Percentiles rank a stretch among this genome's conserved stretches.
Evolutionary conservation across 768 basidiomycete genomes (phyloP).

Genomic region (Suillus decipiens): DNA sequence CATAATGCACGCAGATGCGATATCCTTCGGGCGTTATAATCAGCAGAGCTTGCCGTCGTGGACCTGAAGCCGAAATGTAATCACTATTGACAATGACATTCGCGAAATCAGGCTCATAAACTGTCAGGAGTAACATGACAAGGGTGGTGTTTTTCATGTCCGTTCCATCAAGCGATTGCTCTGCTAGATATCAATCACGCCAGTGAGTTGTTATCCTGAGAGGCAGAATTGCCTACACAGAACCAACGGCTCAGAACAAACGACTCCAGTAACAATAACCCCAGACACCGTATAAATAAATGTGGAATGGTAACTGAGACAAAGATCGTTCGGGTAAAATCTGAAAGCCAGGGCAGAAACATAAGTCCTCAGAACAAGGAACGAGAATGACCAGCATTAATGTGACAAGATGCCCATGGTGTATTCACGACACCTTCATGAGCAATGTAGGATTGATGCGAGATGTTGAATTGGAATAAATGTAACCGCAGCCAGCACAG

Average conservation of each 20-base stretch:
- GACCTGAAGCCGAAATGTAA: no score
- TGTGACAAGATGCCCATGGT: background rate
- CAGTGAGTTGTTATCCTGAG: background rate
- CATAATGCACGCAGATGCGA: constrained; percentile 15
- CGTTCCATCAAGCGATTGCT: constrained; percentile 15
- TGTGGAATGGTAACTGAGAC: background rate
- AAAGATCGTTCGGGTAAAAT: background rate
- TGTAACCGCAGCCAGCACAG: background rate
- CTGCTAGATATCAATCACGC: background rate
- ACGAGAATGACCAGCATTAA: background rate
- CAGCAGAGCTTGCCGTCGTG: constrained; percentile 31
- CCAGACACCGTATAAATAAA: no score
- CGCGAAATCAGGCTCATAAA: constrained; percentile 38
- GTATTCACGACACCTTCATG: background rate
- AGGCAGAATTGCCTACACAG: constrained; percentile 17
- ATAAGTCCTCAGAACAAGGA: background rate
- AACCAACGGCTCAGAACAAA: constrained; percentile 17
- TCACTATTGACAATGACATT: constrained; percentile 37
- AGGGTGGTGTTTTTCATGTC: constrained; percentile 23
- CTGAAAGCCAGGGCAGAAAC: background rate
- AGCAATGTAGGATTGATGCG: background rate
- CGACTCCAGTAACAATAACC: no score
- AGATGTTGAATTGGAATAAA: background rate
- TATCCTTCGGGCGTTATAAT: constrained; percentile 24
- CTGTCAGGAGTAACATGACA: constrained; percentile 36